These are phyloP conservation scores for Oryza meyeriana DNA, from an alignment of 176 grass and related monocot genomes.

Conservation along the genomic window DNA sequence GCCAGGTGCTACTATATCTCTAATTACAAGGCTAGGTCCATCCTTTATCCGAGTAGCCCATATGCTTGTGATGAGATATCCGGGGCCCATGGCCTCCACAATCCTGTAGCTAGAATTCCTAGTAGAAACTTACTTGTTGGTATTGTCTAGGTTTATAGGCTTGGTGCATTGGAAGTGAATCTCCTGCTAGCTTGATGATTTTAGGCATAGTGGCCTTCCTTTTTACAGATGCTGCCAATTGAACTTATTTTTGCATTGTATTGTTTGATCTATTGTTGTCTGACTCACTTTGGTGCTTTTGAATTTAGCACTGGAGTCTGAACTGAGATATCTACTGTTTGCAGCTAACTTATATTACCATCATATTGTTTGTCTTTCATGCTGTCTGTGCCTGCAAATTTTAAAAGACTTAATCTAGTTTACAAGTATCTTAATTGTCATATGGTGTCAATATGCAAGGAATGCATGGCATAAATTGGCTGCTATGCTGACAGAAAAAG, in stretches of 20 bases:
- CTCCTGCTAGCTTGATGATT: not conserved
- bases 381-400: not conserved
- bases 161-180: not conserved
- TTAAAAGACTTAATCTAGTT: not conserved
- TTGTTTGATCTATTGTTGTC: not conserved
- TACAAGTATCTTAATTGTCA: slow-evolving; percentile 9
- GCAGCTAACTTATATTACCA: too few relatives aligned
- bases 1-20: too few relatives aligned
- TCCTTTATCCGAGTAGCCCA: too few relatives aligned
- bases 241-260: not conserved
- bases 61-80: too few relatives aligned
- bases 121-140: not conserved
- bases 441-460: slow-evolving; percentile 43
- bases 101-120: not conserved
- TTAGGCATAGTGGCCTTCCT: not conserved
- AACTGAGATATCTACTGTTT: not conserved
- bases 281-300: not conserved
- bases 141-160: not conserved
- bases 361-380: not conserved
- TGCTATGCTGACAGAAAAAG: slow-evolving; percentile 87
- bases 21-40: too few relatives aligned
- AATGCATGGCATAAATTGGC: slow-evolving; percentile 94
- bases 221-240: not conserved
- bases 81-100: too few relatives aligned
- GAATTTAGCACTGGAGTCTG: not conserved